Conservation (phyloP, 345 rosid species). For the Boechera stricta region DNA sequence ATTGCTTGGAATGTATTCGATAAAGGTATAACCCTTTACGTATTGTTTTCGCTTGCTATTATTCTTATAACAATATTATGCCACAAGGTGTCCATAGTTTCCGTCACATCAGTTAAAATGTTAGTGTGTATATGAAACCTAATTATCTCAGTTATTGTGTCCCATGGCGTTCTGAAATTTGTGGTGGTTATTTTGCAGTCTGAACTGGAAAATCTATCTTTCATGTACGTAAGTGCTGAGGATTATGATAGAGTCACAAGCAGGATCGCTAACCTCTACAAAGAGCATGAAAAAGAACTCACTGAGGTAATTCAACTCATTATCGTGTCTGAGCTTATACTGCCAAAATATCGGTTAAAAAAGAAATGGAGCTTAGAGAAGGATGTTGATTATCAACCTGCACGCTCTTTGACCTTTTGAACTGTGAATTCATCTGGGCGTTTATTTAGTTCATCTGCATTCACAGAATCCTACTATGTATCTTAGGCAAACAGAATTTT, state of each 20-base stretch:
- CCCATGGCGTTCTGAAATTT: constrained; percentile 33
- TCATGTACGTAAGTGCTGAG: constrained; percentile 94
- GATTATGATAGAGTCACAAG: constrained; percentile 82
- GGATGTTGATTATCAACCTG: constrained; percentile 6
- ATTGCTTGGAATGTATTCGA: constrained; percentile 95
- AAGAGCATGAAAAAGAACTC: constrained; percentile 89
- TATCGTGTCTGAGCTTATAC: neutral
- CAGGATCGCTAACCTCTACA: constrained; percentile 83
- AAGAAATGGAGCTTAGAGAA: constrained; percentile 13
- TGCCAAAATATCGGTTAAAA: constrained; percentile 15
- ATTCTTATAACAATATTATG: neutral
- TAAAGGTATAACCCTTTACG: constrained; percentile 63
- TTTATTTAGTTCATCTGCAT: constrained; percentile 44
- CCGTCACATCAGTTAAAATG: constrained; percentile 8
- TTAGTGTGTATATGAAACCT: constrained; percentile 4
- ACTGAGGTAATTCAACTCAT: constrained; percentile 59
- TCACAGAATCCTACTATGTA: constrained; percentile 41
- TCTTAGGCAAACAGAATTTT: constrained; percentile 85
- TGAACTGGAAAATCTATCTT: constrained; percentile 94
- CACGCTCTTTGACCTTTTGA: constrained; percentile 7
- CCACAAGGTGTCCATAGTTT: constrained; percentile 7
- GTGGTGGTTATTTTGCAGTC: constrained; percentile 62
- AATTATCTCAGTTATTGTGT: constrained; percentile 18
- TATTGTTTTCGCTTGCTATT: constrained; percentile 2
- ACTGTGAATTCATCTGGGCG: constrained; percentile 34